phyloP scores from a whole-genome alignment of 2,329 filamentous ascomycete species.

The Phialophora expanda region DNA sequence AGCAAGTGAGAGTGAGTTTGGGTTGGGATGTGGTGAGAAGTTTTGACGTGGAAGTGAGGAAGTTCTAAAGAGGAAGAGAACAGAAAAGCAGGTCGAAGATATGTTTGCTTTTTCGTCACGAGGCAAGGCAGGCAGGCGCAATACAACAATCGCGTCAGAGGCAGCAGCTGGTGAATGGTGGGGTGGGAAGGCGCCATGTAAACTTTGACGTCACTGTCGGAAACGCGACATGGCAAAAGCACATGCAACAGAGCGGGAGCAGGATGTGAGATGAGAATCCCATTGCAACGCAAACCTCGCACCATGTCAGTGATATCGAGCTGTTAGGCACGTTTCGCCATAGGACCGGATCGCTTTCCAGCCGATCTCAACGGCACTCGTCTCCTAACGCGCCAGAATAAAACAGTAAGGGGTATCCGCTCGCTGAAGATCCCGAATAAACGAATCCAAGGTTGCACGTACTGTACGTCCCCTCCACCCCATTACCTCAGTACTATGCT shows the following conservation, averaged over 20 bases:
- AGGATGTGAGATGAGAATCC: neutral
- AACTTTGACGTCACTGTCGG: constrained; percentile 10
- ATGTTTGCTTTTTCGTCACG: constrained; percentile 11
- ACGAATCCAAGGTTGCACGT: constrained; percentile 2
- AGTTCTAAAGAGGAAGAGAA: neutral
- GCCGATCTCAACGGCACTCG: neutral
- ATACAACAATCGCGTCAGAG: constrained; percentile 3
- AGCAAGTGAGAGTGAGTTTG: constrained; percentile 7
- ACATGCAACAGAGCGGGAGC: neutral
- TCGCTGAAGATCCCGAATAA: constrained; percentile 15
- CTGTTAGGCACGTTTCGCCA: neutral
- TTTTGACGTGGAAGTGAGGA: constrained; percentile 1
- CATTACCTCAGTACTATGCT: constrained; percentile 20
- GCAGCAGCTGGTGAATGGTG: constrained; percentile 5
- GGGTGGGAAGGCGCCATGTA: constrained; percentile 2
- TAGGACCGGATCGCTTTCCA: neutral
- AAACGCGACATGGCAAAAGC: neutral
- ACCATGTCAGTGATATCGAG: neutral
- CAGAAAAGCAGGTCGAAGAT: neutral
- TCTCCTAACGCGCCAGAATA: constrained; percentile 5
- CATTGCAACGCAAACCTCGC: neutral
- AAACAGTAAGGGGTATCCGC: constrained; percentile 24
- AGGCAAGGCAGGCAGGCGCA: constrained; percentile 6
- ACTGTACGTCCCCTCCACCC: constrained; percentile 19
- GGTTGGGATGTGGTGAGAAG: constrained; percentile 3